Conservation (phyloP, 441 rosid genomes). For the Corymbia citriodora region DNA sequence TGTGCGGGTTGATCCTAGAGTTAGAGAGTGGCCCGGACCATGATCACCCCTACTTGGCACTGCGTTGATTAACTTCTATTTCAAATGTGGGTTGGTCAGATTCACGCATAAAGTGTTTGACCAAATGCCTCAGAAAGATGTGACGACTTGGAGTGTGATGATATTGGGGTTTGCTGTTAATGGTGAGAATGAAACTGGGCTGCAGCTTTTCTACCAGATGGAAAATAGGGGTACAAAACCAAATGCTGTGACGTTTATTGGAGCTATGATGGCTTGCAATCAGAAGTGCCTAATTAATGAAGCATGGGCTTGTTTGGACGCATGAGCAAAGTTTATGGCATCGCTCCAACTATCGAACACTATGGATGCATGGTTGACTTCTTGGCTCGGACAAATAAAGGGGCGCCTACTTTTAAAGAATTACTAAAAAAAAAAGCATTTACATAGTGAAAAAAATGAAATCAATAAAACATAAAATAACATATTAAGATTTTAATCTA, state of each 20-base stretch:
- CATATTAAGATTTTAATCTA: too few species aligned
- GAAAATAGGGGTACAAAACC: background rate
- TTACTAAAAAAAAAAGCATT: too few species aligned
- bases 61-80: background rate
- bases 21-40: too few species aligned
- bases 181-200: background rate
- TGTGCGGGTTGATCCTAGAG: too few species aligned
- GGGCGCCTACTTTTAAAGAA: background rate
- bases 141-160: background rate
- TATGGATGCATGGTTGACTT: background rate
- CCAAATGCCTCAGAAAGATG: background rate
- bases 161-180: background rate
- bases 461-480: too few species aligned
- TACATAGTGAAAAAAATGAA: too few species aligned
- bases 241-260: background rate
- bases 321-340: background rate
- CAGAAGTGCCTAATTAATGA: background rate
- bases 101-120: background rate
- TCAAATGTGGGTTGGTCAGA: background rate
- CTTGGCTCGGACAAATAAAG: background rate
- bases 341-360: background rate
- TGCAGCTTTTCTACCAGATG: background rate
- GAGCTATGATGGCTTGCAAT: too few species aligned
- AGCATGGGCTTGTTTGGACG: background rate
- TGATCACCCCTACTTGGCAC: too few species aligned